Evolutionary conservation across 768 basidiomycete genomes (phyloP).

Genomic region (Gloeophyllum trabeum): DNA sequence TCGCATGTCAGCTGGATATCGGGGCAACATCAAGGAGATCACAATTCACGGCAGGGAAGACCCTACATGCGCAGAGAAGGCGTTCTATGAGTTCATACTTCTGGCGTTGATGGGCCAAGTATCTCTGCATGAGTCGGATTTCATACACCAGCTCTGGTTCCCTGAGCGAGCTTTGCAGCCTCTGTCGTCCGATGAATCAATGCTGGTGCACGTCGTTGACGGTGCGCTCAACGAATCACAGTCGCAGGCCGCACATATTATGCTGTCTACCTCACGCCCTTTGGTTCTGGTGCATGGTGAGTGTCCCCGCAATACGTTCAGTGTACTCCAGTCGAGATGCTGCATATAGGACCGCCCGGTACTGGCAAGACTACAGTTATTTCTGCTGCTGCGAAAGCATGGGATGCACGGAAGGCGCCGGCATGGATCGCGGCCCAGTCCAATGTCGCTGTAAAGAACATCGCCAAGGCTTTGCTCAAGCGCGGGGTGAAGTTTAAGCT

Average conservation of each 20-base stretch:
- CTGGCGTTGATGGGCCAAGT: slow-evolving; percentile 20
- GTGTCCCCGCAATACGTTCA: slow-evolving; percentile 23
- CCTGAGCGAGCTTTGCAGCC: no score
- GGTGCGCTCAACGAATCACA: neutral
- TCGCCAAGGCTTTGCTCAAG: slow-evolving; percentile 65
- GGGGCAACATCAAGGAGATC: slow-evolving; percentile 15
- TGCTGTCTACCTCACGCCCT: no score
- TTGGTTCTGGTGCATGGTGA: slow-evolving; percentile 21
- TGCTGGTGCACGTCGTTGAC: neutral
- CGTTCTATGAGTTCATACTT: slow-evolving; percentile 26
- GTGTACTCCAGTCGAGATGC: neutral
- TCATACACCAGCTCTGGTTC: slow-evolving; percentile 32
- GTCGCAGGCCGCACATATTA: no score
- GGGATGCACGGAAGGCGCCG: slow-evolving; percentile 22
- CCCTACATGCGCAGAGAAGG: slow-evolving; percentile 25
- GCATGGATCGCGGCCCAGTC: slow-evolving; percentile 81
- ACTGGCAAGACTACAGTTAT: slow-evolving; percentile 43
- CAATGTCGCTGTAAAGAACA: slow-evolving; percentile 85
- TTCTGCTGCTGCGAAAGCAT: slow-evolving; percentile 27
- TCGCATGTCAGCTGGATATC: slow-evolving; percentile 10
- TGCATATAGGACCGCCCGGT: slow-evolving; percentile 40
- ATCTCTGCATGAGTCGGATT: slow-evolving; percentile 17
- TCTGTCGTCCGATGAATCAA: no score
- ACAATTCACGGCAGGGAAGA: slow-evolving; percentile 30
- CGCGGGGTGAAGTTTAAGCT: slow-evolving; percentile 49